Percentiles rank a stretch among this genome's conserved stretches.
Evolutionary conservation across 495 filamentous ascomycete species (phyloP).

Genomic region (Bryoglossum gracile): DNA sequence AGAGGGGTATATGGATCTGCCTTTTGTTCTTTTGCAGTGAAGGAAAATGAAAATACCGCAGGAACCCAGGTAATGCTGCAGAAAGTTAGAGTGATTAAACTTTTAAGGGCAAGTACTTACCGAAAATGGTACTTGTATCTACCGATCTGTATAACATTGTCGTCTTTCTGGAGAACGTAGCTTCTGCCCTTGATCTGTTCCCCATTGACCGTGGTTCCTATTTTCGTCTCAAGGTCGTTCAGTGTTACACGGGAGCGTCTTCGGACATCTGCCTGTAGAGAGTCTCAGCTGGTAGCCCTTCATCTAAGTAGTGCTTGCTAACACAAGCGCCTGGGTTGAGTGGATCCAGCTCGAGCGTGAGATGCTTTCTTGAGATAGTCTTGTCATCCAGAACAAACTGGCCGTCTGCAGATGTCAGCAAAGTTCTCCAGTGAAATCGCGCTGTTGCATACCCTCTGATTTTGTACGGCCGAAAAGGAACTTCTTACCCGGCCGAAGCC

Average conservation of each 20-base stretch:
- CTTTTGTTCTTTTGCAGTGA: constrained; percentile 66
- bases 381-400: constrained; percentile 58
- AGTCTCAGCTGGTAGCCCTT: constrained; percentile 13
- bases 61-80: constrained; percentile 66
- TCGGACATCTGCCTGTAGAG: constrained; percentile 47
- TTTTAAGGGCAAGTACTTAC: constrained; percentile 23
- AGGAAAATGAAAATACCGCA: constrained; percentile 73
- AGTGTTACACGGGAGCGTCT: constrained; percentile 57
- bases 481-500: constrained; percentile 74
- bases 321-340: constrained; percentile 67
- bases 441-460: constrained; percentile 40
- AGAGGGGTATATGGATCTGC: constrained; percentile 58
- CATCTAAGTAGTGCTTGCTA: constrained; percentile 21
- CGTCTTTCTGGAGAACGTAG: constrained; percentile 42
- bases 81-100: constrained; percentile 6
- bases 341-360: constrained; percentile 63
- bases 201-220: constrained; percentile 72
- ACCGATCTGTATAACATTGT: constrained; percentile 62
- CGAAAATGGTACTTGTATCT: constrained; percentile 49
- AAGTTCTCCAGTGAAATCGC: too few species aligned
- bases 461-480: constrained; percentile 69
- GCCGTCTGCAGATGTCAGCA: constrained; percentile 31
- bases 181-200: constrained; percentile 52
- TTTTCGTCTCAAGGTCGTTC: constrained; percentile 66
- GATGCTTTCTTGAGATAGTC: constrained; percentile 82